Percentiles rank a stretch among this genome's conserved stretches.
Evolutionary conservation across 2,329 filamentous ascomycete species (phyloP).

Genomic region (Phaeosphaeriaceae sp.): DNA sequence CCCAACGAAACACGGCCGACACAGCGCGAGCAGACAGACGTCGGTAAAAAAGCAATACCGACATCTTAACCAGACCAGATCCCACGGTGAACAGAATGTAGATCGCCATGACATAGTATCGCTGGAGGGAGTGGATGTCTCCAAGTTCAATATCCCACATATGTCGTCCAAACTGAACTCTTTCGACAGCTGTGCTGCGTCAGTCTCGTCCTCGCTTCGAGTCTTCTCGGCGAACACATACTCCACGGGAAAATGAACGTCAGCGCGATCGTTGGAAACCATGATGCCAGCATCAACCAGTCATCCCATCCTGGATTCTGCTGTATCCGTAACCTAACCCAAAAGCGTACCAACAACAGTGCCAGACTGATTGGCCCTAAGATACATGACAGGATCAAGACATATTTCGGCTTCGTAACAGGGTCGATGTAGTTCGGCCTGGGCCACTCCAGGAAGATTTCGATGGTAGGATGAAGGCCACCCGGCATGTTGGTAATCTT

Average conservation of each 20-base stretch:
- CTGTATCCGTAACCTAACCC: slow-evolving; percentile 1
- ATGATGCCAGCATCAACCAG: background rate
- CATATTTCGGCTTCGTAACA: slow-evolving; percentile 1
- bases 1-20: background rate
- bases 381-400: background rate
- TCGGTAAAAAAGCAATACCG: background rate
- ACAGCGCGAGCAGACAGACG: background rate
- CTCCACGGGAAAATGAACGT: background rate
- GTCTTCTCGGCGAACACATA: background rate
- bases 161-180: background rate
- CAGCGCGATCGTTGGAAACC: background rate
- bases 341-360: background rate
- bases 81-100: background rate
- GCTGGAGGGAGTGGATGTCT: background rate
- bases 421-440: slow-evolving; percentile 1
- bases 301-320: background rate
- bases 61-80: background rate
- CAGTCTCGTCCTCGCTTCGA: background rate
- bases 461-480: slow-evolving; percentile 1
- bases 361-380: background rate
- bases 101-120: slow-evolving; percentile 1
- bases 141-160: background rate
- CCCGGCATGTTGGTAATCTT: background rate
- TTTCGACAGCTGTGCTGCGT: background rate
- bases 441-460: background rate